Base-by-base conservation (phyloP, 129 eudicot genomes). In the Flaveria robusta region DNA sequence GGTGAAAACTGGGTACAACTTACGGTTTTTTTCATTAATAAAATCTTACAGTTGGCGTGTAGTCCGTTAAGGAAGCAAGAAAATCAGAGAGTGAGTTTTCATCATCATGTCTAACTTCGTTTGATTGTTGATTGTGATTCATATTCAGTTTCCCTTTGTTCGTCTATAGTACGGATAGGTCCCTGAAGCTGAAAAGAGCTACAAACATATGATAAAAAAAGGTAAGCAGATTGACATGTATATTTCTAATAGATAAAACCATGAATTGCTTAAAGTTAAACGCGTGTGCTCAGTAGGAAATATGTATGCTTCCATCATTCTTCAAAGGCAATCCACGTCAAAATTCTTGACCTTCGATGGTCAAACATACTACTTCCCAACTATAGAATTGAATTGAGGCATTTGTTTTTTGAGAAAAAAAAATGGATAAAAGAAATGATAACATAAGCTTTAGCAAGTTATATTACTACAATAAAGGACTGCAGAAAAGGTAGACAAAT, bases 21-120 rank as follows among this genome's bases (percentile, higher is more conserved):
- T 22, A 47, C 7, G 47, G 34, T 31, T 11, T 22, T 10, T 63
- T 74, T 2, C 39, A 34, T 34, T 4, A 0, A 59, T 3, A 59
- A 59, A 12, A 51, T 24, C 60, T 70, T 83, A 88, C 97, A 15
- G 98, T 93, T 34, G 97, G 97, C 13, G 97, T 87, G 77, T 88
- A 93, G 78, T 93, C 98, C 85, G 86, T 86, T 43, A 93, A 87
- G 46, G 98, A 93, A 20, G 96, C 96, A 41, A 93, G 92, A 63
- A 93, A 93, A 15, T 91, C 97, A 5, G 96, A 59, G 64, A 93
- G 90, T 2, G 91, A 80, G 8, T 84, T 87, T 79, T 91, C 97
- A 54, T 90, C 97, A 43, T 91, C 93, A 73, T 90, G 93, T 56
- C 83, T 81, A 65, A 80, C 90, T 20, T 91, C 91, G 34, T 77